Evolutionary conservation across 2,329 filamentous ascomycete genomes (phyloP).

Genomic region (Colletotrichum eremochloae): DNA sequence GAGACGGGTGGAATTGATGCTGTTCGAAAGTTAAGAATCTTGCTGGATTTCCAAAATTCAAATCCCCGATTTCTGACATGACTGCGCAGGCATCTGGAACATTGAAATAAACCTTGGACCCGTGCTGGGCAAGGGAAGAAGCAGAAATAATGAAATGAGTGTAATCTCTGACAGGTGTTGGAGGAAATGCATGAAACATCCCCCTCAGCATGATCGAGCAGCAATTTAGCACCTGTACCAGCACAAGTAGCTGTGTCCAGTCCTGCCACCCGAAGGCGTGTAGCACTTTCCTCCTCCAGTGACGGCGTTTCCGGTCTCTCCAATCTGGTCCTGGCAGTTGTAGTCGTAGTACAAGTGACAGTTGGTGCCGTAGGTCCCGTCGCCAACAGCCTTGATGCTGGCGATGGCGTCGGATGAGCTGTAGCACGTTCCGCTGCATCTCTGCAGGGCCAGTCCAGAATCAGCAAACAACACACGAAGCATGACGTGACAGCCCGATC

Average conservation of each 20-base stretch:
- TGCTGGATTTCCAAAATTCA: not conserved
- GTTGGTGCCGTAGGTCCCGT: slow-evolving; percentile 7
- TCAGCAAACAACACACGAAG: not conserved
- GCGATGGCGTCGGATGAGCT: slow-evolving; percentile 12
- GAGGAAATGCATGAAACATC: not conserved
- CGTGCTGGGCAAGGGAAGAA: not conserved
- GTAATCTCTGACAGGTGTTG: not conserved
- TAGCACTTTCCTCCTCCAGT: slow-evolving; percentile 7
- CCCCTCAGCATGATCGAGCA: not conserved
- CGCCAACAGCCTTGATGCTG: slow-evolving; percentile 13
- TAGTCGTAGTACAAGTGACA: slow-evolving; percentile 17
- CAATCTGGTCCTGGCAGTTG: slow-evolving; percentile 9
- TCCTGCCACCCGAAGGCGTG: slow-evolving; percentile 6
- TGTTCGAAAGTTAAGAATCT: not conserved
- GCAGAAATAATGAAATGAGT: not conserved
- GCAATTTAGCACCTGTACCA: slow-evolving; percentile 8
- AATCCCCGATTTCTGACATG: not conserved
- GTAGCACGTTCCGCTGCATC: slow-evolving; percentile 15
- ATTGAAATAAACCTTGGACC: not conserved
- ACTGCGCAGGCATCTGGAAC: too few species aligned
- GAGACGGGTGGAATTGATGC: not conserved
- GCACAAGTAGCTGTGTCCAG: slow-evolving; percentile 15
- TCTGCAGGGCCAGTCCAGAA: not conserved
- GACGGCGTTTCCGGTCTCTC: slow-evolving; percentile 1
- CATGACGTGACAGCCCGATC: not conserved